phyloP scores from a whole-genome alignment of 83 land plant genomes.

The Thuja plicata region DNA sequence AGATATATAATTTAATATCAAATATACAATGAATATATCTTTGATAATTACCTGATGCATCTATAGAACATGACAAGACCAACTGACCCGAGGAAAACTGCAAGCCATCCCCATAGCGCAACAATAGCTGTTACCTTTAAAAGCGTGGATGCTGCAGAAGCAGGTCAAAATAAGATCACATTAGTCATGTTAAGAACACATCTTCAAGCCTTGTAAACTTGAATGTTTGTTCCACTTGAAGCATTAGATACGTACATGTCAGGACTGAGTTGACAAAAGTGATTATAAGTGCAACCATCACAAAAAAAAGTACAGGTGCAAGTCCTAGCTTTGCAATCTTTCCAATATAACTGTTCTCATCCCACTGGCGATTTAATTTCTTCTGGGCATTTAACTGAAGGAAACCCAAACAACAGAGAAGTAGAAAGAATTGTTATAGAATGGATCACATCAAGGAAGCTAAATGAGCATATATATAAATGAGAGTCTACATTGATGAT shows the following conservation, averaged over 20 bases:
- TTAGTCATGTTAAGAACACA: background rate
- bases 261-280: slow-evolving; percentile 63
- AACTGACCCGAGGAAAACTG: slow-evolving; percentile 52
- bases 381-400: slow-evolving; percentile 58
- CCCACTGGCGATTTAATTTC: slow-evolving; percentile 22
- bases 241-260: slow-evolving; percentile 26
- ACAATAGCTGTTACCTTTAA: slow-evolving; percentile 70
- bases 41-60: slow-evolving; percentile 69
- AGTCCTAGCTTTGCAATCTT: slow-evolving; percentile 44
- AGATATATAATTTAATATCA: background rate
- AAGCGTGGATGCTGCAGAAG: slow-evolving; percentile 51
- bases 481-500: background rate
- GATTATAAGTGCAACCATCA: slow-evolving; percentile 24
- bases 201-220: background rate
- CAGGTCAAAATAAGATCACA: background rate
- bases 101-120: slow-evolving; percentile 86
- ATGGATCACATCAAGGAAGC: slow-evolving; percentile 9
- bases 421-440: background rate
- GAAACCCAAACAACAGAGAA: slow-evolving; percentile 3
- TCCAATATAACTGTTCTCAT: slow-evolving; percentile 28
- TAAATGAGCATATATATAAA: background rate
- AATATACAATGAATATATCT: background rate
- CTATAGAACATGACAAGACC: slow-evolving; percentile 68
- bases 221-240: background rate
- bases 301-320: slow-evolving; percentile 56